A percentile compares a stretch with the other conserved stretches of the same genome.
Evolutionary conservation across 768 basidiomycete genomes (phyloP).

Genomic region (Tylopilus vinaceipallidus): DNA sequence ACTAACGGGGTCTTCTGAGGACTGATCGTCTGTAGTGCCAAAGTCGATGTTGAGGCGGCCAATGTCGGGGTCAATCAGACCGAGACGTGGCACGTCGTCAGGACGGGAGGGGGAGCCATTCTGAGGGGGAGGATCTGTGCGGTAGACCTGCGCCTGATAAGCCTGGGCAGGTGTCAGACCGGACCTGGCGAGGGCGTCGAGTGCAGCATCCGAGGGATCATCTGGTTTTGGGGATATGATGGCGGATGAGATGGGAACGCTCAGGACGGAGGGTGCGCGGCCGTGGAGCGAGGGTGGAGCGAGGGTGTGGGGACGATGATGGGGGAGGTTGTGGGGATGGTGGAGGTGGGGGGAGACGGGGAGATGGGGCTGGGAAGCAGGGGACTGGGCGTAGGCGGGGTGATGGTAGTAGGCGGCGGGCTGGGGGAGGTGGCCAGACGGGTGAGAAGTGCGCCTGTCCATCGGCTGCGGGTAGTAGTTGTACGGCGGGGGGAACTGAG

Average conservation of each 20-base stretch:
- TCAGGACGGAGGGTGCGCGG: constrained; percentile 52
- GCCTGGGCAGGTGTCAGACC: constrained; percentile 77
- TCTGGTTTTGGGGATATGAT: constrained; percentile 47
- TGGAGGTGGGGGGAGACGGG: constrained; percentile 13
- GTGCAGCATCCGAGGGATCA: constrained; percentile 46
- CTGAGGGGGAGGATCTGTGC: constrained; percentile 39
- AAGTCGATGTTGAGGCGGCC: constrained; percentile 62
- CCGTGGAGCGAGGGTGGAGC: constrained; percentile 40
- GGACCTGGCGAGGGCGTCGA: constrained; percentile 43
- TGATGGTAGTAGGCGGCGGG: constrained; percentile 21
- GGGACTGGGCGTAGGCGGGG: constrained; percentile 37
- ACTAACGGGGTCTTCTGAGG: constrained; percentile 42
- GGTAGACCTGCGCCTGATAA: constrained; percentile 75
- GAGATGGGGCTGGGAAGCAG: constrained; percentile 24
- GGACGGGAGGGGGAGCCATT: constrained; percentile 29
- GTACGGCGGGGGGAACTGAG: constrained; percentile 37
- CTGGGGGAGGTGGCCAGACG: constrained; percentile 37
- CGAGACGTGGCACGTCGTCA: constrained; percentile 37
- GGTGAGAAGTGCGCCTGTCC: constrained; percentile 49
- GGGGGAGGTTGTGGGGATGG: constrained; percentile 20
- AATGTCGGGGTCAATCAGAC: constrained; percentile 53
- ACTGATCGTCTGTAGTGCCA: constrained; percentile 27
- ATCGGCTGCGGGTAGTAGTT: constrained; percentile 39
- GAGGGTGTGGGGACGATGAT: constrained; percentile 30
- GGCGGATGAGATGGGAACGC: constrained; percentile 40